Evolutionary conservation across 75 land plant genomes (phyloP), one percentile per base, ranked within the genome.

Genomic region (Sequoia sempervirens): DNA sequence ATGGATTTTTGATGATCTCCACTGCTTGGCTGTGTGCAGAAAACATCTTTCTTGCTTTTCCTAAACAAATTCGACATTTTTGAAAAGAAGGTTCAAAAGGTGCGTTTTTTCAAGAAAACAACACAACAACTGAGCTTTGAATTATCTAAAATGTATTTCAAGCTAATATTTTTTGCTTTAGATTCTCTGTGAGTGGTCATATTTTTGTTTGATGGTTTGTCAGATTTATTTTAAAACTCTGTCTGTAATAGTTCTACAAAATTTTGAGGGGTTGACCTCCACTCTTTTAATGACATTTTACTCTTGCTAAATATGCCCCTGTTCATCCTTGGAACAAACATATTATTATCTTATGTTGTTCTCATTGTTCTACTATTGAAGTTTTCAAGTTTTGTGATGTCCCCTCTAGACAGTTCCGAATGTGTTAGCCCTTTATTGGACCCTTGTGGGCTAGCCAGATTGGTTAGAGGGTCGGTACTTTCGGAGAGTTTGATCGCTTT

Each of bases 21-120:
- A 9, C 26, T 28, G 14, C 12, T 13, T 78, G 46, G 30, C n/a
- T 85, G 53, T 83, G 13, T 90, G 89, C 94, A 96, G 99, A 93
- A 92, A 89, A 95, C 99, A 30, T 95, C 97, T 12, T 93, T 96
- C 88, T 87, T 96, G 91, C 89, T 96, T 52, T 95, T 96, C 73
- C 86, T 96, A 11, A 96, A 96, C 89, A 96, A 96, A 85, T 96
- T 93, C 84, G 99, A 96, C 81, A 86, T 96, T 40, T 96, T 96
- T 88, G 94, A 95, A 85, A 90, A 93, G 87, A 96, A 96, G 79
- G 93, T 92, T 81, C 87, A 82, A 20, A 90, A 91, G 82, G 98
- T 95, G 83, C 86, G 92, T 37, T 70, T 78, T 32, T 83, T 11
- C 83, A 30, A 37, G 36, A 30, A 30, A 37, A 40, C 30, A 52